Evolutionary conservation across 306 rosid species (phyloP).

Genomic region (Cicer bijugum): DNA sequence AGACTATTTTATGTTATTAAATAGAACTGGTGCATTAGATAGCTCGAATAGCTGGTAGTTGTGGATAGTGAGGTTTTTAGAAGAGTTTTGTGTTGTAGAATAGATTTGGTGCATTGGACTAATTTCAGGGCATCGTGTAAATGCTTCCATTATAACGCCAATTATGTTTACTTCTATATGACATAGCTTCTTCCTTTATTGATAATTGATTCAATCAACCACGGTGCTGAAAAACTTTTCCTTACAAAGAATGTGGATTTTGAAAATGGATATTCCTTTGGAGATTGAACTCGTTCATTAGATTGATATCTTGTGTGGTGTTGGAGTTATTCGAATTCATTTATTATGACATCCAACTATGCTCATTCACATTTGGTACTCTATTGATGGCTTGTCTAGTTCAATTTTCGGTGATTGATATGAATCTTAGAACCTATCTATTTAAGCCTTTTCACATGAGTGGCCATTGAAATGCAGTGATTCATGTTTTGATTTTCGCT

Average conservation of each 20-base stretch:
- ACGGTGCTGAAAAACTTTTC: too few species aligned
- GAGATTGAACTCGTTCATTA: neutral
- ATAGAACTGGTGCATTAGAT: too few species aligned
- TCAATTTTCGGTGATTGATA: conserved; percentile 12
- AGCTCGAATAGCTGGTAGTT: conserved; percentile 5
- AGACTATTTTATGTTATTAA: too few species aligned
- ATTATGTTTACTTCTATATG: neutral
- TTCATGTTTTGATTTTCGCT: conserved; percentile 15
- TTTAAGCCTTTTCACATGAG: neutral
- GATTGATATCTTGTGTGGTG: neutral
- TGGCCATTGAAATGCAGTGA: neutral
- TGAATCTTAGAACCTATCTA: neutral
- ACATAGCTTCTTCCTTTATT: neutral
- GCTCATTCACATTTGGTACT: neutral
- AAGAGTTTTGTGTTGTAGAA: conserved; percentile 30
- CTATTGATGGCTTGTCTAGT: neutral
- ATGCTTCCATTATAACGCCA: neutral
- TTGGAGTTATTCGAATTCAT: conserved; percentile 8
- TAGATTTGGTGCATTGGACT: conserved; percentile 16
- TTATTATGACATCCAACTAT: too few species aligned
- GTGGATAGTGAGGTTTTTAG: conserved; percentile 31
- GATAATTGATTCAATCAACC: too few species aligned
- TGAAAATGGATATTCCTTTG: neutral
- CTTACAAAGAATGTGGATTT: neutral
- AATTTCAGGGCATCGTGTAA: neutral